Percentiles rank a stretch among this genome's conserved stretches.
Evolutionary conservation across 2,329 filamentous ascomycete genomes (phyloP).

Genomic region (Byssochlamys sp.): DNA sequence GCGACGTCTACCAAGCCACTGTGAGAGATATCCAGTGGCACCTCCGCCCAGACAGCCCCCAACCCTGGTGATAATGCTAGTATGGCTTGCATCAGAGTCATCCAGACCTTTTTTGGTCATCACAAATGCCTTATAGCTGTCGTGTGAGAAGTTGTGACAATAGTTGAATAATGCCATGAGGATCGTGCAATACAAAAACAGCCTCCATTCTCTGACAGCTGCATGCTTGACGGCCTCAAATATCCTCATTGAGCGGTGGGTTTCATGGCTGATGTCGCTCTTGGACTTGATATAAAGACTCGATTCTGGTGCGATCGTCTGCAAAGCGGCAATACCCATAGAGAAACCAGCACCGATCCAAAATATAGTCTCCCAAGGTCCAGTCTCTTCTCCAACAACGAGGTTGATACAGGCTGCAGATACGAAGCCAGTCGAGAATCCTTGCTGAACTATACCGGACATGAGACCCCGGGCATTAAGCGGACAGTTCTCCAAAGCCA

Average conservation of each 20-base stretch:
- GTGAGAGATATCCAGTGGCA: conserved; percentile 26
- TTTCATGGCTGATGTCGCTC: neutral
- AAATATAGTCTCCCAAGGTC: neutral
- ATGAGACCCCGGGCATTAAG: conserved; percentile 65
- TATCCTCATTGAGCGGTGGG: neutral
- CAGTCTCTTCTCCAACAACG: neutral
- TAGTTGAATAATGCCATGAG: conserved; percentile 29
- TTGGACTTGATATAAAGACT: neutral
- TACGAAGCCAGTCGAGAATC: conserved; percentile 71
- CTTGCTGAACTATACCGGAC: conserved; percentile 73
- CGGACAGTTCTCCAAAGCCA: conserved; percentile 66
- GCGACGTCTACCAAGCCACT: conserved; percentile 26
- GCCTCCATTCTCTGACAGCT: conserved; percentile 11
- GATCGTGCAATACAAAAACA: conserved; percentile 28
- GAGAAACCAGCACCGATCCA: neutral
- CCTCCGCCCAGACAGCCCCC: conserved; percentile 26
- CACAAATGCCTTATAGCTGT: conserved; percentile 34
- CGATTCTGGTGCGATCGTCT: neutral
- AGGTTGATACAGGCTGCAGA: conserved; percentile 47
- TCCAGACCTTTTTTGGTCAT: conserved; percentile 25
- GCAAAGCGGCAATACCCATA: neutral
- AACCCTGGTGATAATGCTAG: conserved; percentile 26
- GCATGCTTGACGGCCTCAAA: neutral
- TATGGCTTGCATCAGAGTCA: conserved; percentile 21
- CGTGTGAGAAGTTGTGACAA: conserved; percentile 27